Conservation (phyloP, 108 stramenopile genomes). For the Skeletonema costatum region DNA sequence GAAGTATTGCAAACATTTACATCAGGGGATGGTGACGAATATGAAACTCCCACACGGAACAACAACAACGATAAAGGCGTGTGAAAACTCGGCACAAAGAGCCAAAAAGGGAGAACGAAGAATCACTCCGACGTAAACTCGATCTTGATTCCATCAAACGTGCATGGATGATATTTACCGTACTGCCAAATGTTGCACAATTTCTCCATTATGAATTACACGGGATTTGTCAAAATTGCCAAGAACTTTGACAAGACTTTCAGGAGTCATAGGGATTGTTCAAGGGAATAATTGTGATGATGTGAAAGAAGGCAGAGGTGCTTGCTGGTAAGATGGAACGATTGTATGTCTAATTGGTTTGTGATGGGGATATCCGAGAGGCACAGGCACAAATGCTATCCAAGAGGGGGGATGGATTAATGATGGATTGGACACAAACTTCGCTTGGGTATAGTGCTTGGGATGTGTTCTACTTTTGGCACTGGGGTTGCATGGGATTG, state of each 20-base stretch:
- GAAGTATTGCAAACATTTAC: not conserved
- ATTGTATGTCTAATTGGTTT: constrained; percentile 83
- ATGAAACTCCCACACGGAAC: not conserved
- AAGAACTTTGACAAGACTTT: constrained; percentile 93
- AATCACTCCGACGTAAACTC: constrained; percentile 32
- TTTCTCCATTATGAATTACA: constrained; percentile 91
- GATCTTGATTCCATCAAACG: constrained; percentile 74
- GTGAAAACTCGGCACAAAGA: not conserved
- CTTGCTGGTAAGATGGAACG: constrained; percentile 55
- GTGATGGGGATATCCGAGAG: constrained; percentile 79
- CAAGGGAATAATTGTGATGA: constrained; percentile 67
- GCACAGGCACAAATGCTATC: constrained; percentile 89
- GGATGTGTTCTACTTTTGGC: constrained; percentile 90
- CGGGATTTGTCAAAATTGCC: constrained; percentile 92
- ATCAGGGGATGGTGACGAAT: not conserved
- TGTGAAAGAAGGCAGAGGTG: constrained; percentile 63
- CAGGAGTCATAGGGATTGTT: constrained; percentile 57
- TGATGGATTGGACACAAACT: constrained; percentile 94
- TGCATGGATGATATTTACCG: constrained; percentile 81
- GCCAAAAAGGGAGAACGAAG: constrained; percentile 16
- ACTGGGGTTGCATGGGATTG: constrained; percentile 95
- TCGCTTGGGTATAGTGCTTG: constrained; percentile 85
- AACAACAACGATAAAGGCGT: not conserved
- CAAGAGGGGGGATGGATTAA: constrained; percentile 87
- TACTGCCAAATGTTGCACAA: constrained; percentile 80